Evolutionary conservation across 345 rosid species (phyloP), one percentile per base, ranked within the genome.

Genomic region (Bretschneidera sinensis): DNA sequence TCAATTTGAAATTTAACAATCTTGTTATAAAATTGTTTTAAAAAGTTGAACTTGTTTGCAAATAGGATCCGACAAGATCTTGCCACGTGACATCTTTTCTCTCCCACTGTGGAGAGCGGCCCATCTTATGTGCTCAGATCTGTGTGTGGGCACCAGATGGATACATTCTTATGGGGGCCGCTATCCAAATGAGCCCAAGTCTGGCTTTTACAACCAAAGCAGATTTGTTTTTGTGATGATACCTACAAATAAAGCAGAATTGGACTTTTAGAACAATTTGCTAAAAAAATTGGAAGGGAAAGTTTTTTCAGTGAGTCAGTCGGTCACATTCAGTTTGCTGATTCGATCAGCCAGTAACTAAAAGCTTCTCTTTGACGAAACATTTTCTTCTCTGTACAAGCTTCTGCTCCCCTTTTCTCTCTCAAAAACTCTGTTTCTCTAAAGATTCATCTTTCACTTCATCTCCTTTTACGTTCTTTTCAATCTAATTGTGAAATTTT

Each of bases 351-450:
- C 47, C 67, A n/a, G n/a, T n/a, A 45, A 54, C n/a, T 54, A 25
- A 28, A 64, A 17, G 60, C 60, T 64, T 55, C 53, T 1, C 47
- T 18, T 48, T 64, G n/a, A 55, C 54, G 55, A 64, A 43, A 63
- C 21, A 34, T 4, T 24, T 51, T 39, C 48, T 23, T 28, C 48
- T 28, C 48, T 54, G 54, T 54, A n/a, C n/a, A n/a, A n/a, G n/a
- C 54, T 11, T 23, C 21, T 17, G 18, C 43, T 18, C 24, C 35
- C 24, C 22, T 9, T 9, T 34, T 10, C 11, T 4, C 21, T 15
- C n/a, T 4, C 1, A 6, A 28, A 3, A 28, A 28, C 3, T 28
- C 3, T 13, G 45, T 13, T 39, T 9, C 45, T 39, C n/a, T n/a
- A n/a, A n/a, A n/a, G 45, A 39, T 39, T 39, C 45, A 39, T 14